Base-by-base conservation (phyloP, 495 filamentous ascomycete species). In the Penicillium canescens region DNA sequence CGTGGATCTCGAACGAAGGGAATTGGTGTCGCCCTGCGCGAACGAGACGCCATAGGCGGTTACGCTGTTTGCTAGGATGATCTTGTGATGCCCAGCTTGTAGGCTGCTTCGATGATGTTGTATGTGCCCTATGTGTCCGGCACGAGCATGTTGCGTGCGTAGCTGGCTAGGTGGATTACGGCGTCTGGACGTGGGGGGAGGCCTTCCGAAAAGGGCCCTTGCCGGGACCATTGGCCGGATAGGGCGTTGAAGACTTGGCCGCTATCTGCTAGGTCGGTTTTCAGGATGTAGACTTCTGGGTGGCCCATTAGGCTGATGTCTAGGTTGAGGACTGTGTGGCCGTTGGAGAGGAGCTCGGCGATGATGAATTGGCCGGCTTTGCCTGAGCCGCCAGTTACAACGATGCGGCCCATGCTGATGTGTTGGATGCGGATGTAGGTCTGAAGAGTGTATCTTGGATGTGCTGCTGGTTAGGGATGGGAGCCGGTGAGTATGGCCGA, bases 1-100 rank as follows among this genome's bases (percentile, higher is more conserved):
- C 78, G 43, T 81, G 78, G n/a, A 80, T 61, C 71, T 81, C 66
- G 26, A 85, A 84, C 10, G 68, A 72, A 14, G 72, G 57, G 54
- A 85, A 42, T 81, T 71, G 1, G 62, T 57, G 37, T 82, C 74
- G 2, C 82, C 82, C 50, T 84, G 75, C 0, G 78, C 66, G 51
- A 84, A 84, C 48, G 77, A 77, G 0, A 84, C 80, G 0, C 80
- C 80, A 61, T 85, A 85, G 0, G 75, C 77, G 6, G 80, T 83
- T 48, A 78, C 77, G 16, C 69, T 75, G 54, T 67, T 75, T 3
- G 81, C 82, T 52, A 83, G 71, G 52, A 85, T 70, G 50, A 82
- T 73, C 64, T 85, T 84, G 55, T 72, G 48, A 84, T 76, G 1
- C 81, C 80, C 0, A 84, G 67, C 47, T 82, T 84, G 62, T 74